phyloP scores from a whole-genome alignment of 2,329 filamentous ascomycete genomes.

The Drechslerella coelobrocha region DNA sequence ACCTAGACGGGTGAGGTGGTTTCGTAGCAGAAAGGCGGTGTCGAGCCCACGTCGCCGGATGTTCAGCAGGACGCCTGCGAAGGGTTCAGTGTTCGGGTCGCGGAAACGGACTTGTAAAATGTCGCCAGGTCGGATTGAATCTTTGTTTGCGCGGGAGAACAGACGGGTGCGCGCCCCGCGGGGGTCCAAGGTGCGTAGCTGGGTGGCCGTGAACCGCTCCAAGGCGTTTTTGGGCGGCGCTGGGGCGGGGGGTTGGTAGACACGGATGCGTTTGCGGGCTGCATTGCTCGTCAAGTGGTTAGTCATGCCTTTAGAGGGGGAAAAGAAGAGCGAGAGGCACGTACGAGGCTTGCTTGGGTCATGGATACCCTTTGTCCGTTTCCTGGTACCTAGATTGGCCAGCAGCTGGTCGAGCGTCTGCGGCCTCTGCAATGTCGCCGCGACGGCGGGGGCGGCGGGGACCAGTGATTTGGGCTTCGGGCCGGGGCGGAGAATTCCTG shows the following conservation, averaged over 20 bases:
- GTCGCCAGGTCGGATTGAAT: constrained; percentile 83
- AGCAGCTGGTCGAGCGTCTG: constrained; percentile 27
- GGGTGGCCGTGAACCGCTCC: constrained; percentile 69
- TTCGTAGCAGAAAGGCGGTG: constrained; percentile 83
- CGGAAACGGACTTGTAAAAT: constrained; percentile 87
- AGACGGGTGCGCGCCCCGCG: constrained; percentile 80
- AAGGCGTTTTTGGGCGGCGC: constrained; percentile 71
- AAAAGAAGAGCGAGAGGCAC: neutral
- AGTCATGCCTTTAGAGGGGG: constrained; percentile 2
- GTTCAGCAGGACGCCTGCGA: constrained; percentile 84
- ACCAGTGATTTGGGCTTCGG: constrained; percentile 12
- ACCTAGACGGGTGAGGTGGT: constrained; percentile 82
- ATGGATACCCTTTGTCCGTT: neutral
- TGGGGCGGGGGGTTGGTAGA: constrained; percentile 63
- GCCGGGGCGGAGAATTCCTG: constrained; percentile 17
- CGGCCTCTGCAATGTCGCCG: neutral
- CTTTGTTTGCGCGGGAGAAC: constrained; percentile 77
- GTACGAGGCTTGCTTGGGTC: constrained; percentile 27
- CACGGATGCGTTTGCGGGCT: constrained; percentile 61
- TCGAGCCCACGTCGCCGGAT: constrained; percentile 88
- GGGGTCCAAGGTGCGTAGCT: constrained; percentile 80
- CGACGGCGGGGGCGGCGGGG: constrained; percentile 6
- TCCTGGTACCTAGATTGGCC: constrained; percentile 27
- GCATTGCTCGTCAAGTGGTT: constrained; percentile 32
- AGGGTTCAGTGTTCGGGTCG: constrained; percentile 75